Evolutionary conservation across 2,329 filamentous ascomycete species (phyloP).

Genomic region (Phialocephala subalpina): DNA sequence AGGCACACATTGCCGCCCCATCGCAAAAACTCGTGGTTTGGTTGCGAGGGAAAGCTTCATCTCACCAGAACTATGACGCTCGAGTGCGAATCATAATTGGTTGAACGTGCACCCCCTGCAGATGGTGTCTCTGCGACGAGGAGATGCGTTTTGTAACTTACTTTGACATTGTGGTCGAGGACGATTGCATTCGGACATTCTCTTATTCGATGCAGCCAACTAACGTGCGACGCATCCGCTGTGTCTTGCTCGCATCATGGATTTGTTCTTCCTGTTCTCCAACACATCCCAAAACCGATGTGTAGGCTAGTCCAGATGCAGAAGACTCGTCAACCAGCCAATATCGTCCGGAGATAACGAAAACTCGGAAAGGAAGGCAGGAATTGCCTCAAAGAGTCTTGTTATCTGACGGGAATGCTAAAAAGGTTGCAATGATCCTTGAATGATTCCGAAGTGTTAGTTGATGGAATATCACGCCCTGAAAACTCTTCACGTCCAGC

Average conservation of each 20-base stretch:
- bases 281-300: neutral
- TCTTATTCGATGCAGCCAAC: neutral
- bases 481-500: neutral
- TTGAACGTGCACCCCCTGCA: neutral
- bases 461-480: neutral
- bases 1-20: neutral
- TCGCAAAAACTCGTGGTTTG: slow-evolving; percentile 11
- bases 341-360: slow-evolving; percentile 10
- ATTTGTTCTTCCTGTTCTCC: neutral
- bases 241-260: neutral
- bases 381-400: neutral
- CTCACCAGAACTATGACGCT: neutral
- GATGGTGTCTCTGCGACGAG: neutral
- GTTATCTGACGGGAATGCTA: too few species aligned
- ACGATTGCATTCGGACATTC: neutral
- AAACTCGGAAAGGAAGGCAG: neutral
- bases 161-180: neutral
- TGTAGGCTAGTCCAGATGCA: neutral
- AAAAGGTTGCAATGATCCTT: neutral
- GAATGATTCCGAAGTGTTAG: neutral
- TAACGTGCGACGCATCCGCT: neutral
- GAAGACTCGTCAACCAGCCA: neutral
- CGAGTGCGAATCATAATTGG: neutral
- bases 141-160: neutral
- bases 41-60: neutral